Conservation (phyloP, 805 yeast genomes). For the Lachancea kluyveri region DNA sequence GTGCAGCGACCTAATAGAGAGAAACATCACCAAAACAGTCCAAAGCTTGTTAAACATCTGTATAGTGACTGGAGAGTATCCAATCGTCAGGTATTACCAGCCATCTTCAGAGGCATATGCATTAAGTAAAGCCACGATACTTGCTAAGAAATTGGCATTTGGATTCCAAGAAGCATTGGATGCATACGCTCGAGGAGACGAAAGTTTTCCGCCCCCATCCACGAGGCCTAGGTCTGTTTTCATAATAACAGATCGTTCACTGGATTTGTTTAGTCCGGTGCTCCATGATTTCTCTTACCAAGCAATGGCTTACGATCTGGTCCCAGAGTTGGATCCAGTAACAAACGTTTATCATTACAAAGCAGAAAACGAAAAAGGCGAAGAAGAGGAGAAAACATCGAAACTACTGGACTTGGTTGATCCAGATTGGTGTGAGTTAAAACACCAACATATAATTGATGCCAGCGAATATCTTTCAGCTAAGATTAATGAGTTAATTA, state of each 20-base stretch:
- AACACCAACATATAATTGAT: conserved; percentile 71
- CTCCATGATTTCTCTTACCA: conserved; percentile 88
- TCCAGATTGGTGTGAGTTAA: conserved; percentile 62
- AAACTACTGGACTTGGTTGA: conserved; percentile 51
- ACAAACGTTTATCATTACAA: conserved; percentile 45
- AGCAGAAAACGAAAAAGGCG: conserved; percentile 49
- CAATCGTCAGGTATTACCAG: conserved; percentile 66
- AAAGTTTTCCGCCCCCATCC: conserved; percentile 54
- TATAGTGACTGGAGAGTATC: conserved; percentile 80
- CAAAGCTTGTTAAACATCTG: conserved; percentile 64
- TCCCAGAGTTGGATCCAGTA: conserved; percentile 37
- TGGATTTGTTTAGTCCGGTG: conserved; percentile 78
- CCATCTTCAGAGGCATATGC: conserved; percentile 44
- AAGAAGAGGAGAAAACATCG: conserved; percentile 38
- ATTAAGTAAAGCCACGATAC: conserved; percentile 46
- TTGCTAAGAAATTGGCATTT: conserved; percentile 66
- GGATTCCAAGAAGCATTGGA: conserved; percentile 68
- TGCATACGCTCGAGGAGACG: conserved; percentile 62
- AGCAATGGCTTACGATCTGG: conserved; percentile 82
- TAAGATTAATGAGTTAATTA: conserved; percentile 57
- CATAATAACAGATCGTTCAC: conserved; percentile 72
- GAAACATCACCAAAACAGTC: conserved; percentile 54
- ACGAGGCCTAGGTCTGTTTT: conserved; percentile 66
- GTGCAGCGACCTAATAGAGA: conserved; percentile 55
- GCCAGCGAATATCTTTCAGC: conserved; percentile 56